Conservation (phyloP, 768 basidiomycete genomes). For the Leccinum rimulosum region DNA sequence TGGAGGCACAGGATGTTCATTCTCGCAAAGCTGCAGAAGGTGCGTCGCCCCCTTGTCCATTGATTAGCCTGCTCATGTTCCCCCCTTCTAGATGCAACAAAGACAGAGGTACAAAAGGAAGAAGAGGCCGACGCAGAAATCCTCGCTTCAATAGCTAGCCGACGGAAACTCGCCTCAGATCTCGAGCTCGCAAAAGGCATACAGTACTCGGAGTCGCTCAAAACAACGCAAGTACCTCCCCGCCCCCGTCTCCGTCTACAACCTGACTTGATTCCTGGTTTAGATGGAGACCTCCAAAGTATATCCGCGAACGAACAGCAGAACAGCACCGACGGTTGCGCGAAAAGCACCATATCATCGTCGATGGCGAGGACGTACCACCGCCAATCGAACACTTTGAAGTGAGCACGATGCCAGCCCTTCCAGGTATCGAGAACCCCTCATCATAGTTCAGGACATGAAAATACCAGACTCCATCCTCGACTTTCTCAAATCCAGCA, state of each 20-base stretch:
- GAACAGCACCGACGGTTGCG: constrained; percentile 74
- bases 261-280: neutral
- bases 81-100: constrained; percentile 66
- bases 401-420: constrained; percentile 37
- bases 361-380: constrained; percentile 92
- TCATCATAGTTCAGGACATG: constrained; percentile 71
- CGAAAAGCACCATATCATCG: constrained; percentile 90
- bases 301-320: constrained; percentile 66
- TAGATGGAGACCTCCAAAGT: constrained; percentile 88
- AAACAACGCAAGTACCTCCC: constrained; percentile 61
- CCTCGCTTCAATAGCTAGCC: constrained; percentile 84
- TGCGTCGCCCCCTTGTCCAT: constrained; percentile 32
- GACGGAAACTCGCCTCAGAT: constrained; percentile 89
- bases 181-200: constrained; percentile 93
- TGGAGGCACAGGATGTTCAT: constrained; percentile 97
- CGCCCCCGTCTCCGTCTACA: neutral
- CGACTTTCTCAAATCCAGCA: constrained; percentile 78
- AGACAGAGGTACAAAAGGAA: constrained; percentile 80
- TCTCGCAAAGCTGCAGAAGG: constrained; percentile 78
- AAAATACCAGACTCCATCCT: constrained; percentile 90
- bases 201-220: constrained; percentile 81
- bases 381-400: constrained; percentile 89
- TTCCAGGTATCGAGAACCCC: constrained; percentile 3
- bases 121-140: constrained; percentile 91
- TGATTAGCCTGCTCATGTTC: neutral